Evolutionary conservation across 257 asterid species (phyloP), one percentile per base, ranked within the genome.

Genomic region (Lavandula angustifolia): DNA sequence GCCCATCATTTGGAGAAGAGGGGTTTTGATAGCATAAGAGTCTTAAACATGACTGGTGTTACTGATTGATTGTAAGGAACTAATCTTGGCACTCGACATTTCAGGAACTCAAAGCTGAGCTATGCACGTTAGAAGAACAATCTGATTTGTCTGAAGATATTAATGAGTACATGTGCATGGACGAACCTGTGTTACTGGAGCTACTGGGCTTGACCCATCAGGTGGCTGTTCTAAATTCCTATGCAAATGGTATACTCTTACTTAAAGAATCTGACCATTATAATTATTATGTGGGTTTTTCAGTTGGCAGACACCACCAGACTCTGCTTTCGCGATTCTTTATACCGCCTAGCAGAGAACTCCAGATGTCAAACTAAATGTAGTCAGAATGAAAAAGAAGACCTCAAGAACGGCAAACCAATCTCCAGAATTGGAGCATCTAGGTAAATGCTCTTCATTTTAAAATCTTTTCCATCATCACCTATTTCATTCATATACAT

Each of bases 331-430:
- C 82, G 87, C 8, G 87, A 81, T 76, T 76, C 87, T 65, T 46
- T 81, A 12, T 81, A 79, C 71, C 87, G 87, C 57, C 87, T 81
- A 51, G 84, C 87, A 7, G 77, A 79, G 47, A 79, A 81, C 61
- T 76, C 87, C 16, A 78, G 80, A 61, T 47, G 68, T 35, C 75
- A 75, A 52, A 18, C 55, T 46, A 58, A 42, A 10, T 43, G 48
- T 29, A 44, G 48, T 61, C 68, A 54, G 64, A 53, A 13, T 12
- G 72, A 66, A 46, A 42, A 68, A 48, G 75, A 64, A 9, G 53
- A 29, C 59, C 60, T 6, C 37, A 37, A 50, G 37, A 63, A 48
- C 44, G 27, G 53, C 43, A 22, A 56, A 41, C 57, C 48, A 27
- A 54, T 47, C 61, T 9, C 73, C 37, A 56, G 41, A 29, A 12